These are phyloP conservation scores for Ambrosiella beaveri DNA, from an alignment of 2,329 filamentous ascomycete genomes.

Conservation along the genomic window DNA sequence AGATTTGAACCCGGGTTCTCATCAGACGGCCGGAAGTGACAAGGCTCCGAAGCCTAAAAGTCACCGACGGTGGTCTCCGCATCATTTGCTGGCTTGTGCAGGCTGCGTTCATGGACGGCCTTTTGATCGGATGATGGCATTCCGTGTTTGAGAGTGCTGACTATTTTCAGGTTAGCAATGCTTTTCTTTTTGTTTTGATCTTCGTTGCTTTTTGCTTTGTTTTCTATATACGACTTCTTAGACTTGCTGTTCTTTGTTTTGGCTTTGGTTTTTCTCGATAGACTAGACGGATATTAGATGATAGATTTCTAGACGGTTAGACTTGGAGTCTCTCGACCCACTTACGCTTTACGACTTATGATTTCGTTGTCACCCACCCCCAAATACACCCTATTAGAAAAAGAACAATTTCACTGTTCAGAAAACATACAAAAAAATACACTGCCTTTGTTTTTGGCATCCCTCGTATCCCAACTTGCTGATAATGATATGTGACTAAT, in stretches of 20 bases:
- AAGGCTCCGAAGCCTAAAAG: background rate
- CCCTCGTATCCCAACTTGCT: background rate
- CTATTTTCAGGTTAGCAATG: background rate
- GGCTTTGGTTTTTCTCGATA: background rate
- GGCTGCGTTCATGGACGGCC: background rate
- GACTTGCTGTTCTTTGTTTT: background rate
- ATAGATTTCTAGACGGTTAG: too few species aligned
- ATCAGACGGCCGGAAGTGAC: background rate
- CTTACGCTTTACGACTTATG: too few species aligned
- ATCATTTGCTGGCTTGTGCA: background rate
- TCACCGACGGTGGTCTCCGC: background rate
- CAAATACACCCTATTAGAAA: background rate
- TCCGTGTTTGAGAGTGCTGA: background rate
- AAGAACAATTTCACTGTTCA: background rate
- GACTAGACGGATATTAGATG: too few species aligned
- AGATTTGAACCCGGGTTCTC: background rate
- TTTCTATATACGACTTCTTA: background rate
- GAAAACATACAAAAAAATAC: background rate
- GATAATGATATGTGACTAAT: background rate
- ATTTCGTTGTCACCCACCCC: background rate
- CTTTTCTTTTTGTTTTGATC: background rate
- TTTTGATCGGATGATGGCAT: background rate
- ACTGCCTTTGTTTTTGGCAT: background rate
- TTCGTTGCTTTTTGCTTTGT: background rate
- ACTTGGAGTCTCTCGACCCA: too few species aligned